Evolutionary conservation across 208 protist genomes (phyloP).

Genomic region (Angomonas ambiguus): DNA sequence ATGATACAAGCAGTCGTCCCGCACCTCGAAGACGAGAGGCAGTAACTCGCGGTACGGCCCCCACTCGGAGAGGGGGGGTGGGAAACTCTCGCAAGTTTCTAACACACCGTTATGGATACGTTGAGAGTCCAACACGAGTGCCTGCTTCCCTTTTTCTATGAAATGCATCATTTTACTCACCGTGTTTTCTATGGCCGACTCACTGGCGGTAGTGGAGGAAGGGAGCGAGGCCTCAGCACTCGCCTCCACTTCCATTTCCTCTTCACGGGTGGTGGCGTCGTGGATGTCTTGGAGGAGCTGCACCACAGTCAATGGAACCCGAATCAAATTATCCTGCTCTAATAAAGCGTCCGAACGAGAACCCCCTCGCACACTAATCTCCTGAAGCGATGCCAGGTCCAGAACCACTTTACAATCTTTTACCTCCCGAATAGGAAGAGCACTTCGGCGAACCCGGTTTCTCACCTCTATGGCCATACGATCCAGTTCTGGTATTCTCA

Average conservation of each 20-base stretch:
- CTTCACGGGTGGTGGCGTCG: neutral
- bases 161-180: neutral
- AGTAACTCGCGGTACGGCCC: constrained; percentile 3
- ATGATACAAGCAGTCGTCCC: constrained; percentile 4
- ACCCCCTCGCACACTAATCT: constrained; percentile 29
- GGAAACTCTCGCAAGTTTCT: neutral
- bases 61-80: constrained; percentile 4
- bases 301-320: constrained; percentile 41
- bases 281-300: constrained; percentile 31
- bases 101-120: neutral
- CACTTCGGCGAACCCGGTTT: constrained; percentile 21
- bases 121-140: constrained; percentile 2
- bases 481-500: constrained; percentile 32
- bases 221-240: neutral
- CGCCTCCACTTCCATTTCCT: neutral
- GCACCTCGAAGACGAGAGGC: constrained; percentile 6
- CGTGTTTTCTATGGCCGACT: neutral
- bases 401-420: constrained; percentile 47
- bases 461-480: constrained; percentile 30
- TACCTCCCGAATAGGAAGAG: constrained; percentile 22
- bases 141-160: constrained; percentile 1
- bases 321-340: constrained; percentile 71
- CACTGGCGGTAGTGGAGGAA: neutral
- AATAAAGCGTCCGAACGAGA: constrained; percentile 24
- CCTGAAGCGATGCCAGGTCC: constrained; percentile 57